Conservation (phyloP, 768 basidiomycete species). For the Panellus pusillus region DNA sequence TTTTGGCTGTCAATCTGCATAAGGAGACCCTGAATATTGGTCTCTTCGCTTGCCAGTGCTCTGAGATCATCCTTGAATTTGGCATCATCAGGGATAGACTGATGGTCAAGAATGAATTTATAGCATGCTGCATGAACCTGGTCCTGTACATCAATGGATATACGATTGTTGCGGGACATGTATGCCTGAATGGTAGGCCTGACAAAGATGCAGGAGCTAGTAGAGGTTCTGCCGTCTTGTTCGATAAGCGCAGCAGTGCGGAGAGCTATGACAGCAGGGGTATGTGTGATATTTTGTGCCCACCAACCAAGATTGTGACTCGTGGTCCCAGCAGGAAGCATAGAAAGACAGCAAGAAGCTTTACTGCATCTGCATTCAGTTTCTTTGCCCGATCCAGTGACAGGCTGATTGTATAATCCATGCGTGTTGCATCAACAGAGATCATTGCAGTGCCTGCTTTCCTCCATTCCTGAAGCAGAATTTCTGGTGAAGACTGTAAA, state of each 20-base stretch:
- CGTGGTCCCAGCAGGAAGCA: slow-evolving; percentile 27
- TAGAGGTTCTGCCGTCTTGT: not conserved
- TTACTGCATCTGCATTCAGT: slow-evolving; percentile 6
- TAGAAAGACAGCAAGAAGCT: slow-evolving; percentile 22
- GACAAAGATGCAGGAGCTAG: slow-evolving; percentile 13
- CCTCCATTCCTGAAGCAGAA: not conserved
- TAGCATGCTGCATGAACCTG: slow-evolving; percentile 17
- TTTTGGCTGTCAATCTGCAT: slow-evolving; percentile 7
- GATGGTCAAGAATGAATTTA: slow-evolving; percentile 15
- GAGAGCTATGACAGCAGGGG: slow-evolving; percentile 8
- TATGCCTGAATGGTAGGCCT: slow-evolving; percentile 25
- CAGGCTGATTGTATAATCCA: slow-evolving; percentile 3
- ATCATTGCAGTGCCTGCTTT: slow-evolving; percentile 4
- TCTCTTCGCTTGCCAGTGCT: slow-evolving; percentile 11
- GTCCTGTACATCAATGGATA: not conserved
- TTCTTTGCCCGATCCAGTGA: slow-evolving; percentile 7
- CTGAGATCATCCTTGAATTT: slow-evolving; percentile 3
- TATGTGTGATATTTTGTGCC: slow-evolving; percentile 6
- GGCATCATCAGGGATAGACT: slow-evolving; percentile 7
- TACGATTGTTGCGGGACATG: slow-evolving; percentile 14
- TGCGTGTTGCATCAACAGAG: not conserved
- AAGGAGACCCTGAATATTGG: slow-evolving; percentile 20
- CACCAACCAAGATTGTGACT: slow-evolving; percentile 12
- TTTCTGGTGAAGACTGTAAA: not conserved
- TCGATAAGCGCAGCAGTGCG: slow-evolving; percentile 4